Evolutionary conservation across 2,329 filamentous ascomycete genomes (phyloP), one percentile per base, ranked within the genome.

Genomic region (Nannizzia gypsea): DNA sequence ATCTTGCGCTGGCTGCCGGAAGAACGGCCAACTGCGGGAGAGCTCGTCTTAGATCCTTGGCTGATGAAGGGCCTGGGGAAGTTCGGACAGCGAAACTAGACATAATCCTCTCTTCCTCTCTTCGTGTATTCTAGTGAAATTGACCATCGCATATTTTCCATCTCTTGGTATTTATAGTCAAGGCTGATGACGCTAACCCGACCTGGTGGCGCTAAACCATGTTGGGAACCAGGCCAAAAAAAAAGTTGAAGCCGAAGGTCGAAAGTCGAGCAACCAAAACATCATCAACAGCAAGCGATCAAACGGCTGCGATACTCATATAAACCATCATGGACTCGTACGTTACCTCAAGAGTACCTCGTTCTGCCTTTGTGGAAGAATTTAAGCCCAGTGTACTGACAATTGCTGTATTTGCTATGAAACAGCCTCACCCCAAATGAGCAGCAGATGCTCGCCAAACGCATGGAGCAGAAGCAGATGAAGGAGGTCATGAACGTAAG

Each of bases 391-490:
- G 5, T 40, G 6, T n/a, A 13, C 24, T 48, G 13, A 52, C 48
- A 44, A 40, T 3, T 8, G 8, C 46, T 22, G 34, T 34, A 36
- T 36, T 59, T 22, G 61, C 57, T 34, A 59, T 24, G 1, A 50
- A 62, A 57, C 69, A 87, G 85, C 68, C 87, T 95, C 73, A 89
- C 83, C 67, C 73, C 81, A 69, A 75, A 84, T 69, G 92, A 97
- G 81, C 89, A 95, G 80, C 88, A 89, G 78, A 89, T 93, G 81
- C 88, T 99, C 72, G 87, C 95, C 77, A 78, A 84, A 78, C 90
- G 93, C 76, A 91, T 99, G 84, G 90, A 97, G 80, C 88, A 89
- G 78, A 95, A 93, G 78, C 93, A 99, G 78, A 89, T 99, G 82
- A 96, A 96, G 80, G 92, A 97, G 74, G 97, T 99, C 73, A 96